Percentiles rank a stretch among this genome's conserved stretches.
These are phyloP conservation scores for Tilletia setariae DNA, from an alignment of 1,284 basidiomycete species.

Conservation along the genomic window DNA sequence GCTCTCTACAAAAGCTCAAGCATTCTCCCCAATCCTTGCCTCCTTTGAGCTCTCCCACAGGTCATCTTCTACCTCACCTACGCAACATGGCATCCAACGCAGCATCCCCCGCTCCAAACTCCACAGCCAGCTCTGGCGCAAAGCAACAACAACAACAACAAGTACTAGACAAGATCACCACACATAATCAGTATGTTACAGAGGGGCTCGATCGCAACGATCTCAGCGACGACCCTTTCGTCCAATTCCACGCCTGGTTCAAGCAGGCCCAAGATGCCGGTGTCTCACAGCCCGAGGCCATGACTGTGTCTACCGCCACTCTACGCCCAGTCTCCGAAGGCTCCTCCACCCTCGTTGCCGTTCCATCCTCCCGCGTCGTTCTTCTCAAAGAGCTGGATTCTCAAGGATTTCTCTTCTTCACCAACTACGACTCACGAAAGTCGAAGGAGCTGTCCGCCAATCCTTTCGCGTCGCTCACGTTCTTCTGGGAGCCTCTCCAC, in stretches of 20 bases:
- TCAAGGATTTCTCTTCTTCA: slow-evolving; percentile 82
- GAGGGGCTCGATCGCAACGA: slow-evolving; percentile 33
- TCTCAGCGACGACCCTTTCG: slow-evolving; percentile 38
- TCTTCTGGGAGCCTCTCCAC: slow-evolving; percentile 87
- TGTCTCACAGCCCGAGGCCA: slow-evolving; percentile 50
- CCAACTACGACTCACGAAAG: slow-evolving; percentile 92
- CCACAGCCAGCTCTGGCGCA: not conserved
- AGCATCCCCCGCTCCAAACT: not conserved
- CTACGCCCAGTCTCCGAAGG: slow-evolving; percentile 16
- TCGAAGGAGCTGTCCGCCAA: slow-evolving; percentile 71
- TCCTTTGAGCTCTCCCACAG: no score
- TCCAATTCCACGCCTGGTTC: slow-evolving; percentile 49
- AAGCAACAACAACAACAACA: not conserved
- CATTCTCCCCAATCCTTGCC: no score
- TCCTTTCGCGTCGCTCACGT: slow-evolving; percentile 70
- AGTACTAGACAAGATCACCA: slow-evolving; percentile 28
- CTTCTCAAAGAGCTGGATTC: slow-evolving; percentile 76
- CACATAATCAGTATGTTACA: slow-evolving; percentile 50
- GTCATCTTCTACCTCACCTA: no score
- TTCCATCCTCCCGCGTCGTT: slow-evolving; percentile 80
- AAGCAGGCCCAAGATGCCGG: slow-evolving; percentile 33
- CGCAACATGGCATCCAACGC: no score
- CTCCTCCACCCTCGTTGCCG: slow-evolving; percentile 18
- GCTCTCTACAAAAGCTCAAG: no score
- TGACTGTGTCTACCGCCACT: slow-evolving; percentile 43